Evolutionary conservation across 2,329 filamentous ascomycete species (phyloP).

Genomic region (Xylariaceae sp.): DNA sequence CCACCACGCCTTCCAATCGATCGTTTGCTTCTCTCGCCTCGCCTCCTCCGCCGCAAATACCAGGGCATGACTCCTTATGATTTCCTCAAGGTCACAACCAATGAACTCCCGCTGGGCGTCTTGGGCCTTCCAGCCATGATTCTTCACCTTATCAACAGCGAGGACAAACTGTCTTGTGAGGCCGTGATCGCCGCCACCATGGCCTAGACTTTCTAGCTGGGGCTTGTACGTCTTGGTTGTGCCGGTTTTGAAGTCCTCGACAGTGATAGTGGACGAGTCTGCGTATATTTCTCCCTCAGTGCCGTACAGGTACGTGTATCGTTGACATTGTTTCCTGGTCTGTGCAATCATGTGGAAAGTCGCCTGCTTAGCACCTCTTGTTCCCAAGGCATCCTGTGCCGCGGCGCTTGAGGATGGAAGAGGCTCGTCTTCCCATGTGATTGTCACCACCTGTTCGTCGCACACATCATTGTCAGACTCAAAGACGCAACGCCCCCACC

Average conservation of each 20-base stretch:
- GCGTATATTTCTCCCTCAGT: constrained; percentile 82
- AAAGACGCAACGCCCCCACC: constrained; percentile 95
- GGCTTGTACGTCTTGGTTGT: constrained; percentile 58
- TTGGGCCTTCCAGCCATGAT: constrained; percentile 61
- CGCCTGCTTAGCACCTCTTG: constrained; percentile 74
- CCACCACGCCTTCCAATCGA: constrained; percentile 82
- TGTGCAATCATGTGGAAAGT: constrained; percentile 93
- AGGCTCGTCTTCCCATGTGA: constrained; percentile 78
- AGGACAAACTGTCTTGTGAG: constrained; percentile 78
- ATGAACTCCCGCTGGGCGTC: constrained; percentile 73
- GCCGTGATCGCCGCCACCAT: constrained; percentile 76
- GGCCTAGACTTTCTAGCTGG: constrained; percentile 57
- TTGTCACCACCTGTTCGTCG: constrained; percentile 87
- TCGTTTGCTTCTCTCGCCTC: constrained; percentile 62
- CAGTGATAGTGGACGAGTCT: constrained; percentile 72
- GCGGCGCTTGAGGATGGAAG: constrained; percentile 22
- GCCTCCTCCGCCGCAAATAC: constrained; percentile 95
- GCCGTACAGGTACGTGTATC: constrained; percentile 83
- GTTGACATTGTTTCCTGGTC: constrained; percentile 81
- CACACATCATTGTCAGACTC: constrained; percentile 91
- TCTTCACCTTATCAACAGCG: constrained; percentile 78
- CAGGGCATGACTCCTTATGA: constrained; percentile 83
- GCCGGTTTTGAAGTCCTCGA: constrained; percentile 68
- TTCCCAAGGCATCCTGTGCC: constrained; percentile 26
- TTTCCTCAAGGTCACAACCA: constrained; percentile 82